Percentiles rank a stretch among this genome's conserved stretches.
These are phyloP conservation scores for Austroboletus niveus DNA, from an alignment of 1,284 basidiomycete genomes.

Conservation along the genomic window DNA sequence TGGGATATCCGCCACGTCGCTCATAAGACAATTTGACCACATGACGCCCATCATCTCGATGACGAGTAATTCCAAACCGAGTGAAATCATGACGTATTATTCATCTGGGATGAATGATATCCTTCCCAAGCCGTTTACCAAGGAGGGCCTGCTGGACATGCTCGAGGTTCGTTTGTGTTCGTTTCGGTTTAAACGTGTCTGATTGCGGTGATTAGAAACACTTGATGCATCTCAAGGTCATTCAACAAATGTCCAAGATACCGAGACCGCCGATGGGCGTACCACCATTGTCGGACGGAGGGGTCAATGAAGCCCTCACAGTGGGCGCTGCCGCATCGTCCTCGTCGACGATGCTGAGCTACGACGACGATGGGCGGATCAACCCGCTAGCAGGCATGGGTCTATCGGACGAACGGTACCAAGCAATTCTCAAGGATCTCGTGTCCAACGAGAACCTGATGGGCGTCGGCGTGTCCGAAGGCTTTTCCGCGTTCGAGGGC, in stretches of 20 bases:
- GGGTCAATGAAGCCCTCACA: constrained; percentile 56
- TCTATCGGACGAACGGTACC: constrained; percentile 74
- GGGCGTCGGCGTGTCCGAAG: constrained; percentile 36
- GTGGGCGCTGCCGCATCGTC: constrained; percentile 25
- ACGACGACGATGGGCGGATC: constrained; percentile 53
- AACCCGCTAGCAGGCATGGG: constrained; percentile 76
- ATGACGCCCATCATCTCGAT: constrained; percentile 97
- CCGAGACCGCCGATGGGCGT: constrained; percentile 66
- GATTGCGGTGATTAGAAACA: constrained; percentile 64
- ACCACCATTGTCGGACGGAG: constrained; percentile 63
- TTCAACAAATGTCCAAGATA: constrained; percentile 77
- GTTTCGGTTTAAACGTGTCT: not conserved
- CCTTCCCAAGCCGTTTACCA: constrained; percentile 95
- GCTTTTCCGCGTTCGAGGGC: constrained; percentile 25
- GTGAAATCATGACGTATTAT: constrained; percentile 91
- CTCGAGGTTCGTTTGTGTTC: constrained; percentile 62
- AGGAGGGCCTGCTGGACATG: constrained; percentile 87
- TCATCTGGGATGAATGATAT: constrained; percentile 94
- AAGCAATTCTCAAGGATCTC: constrained; percentile 62
- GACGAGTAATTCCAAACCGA: constrained; percentile 91
- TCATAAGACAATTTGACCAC: constrained; percentile 93
- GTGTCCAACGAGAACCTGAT: constrained; percentile 57
- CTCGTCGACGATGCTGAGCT: constrained; percentile 23
- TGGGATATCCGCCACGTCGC: constrained; percentile 85
- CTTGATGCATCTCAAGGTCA: constrained; percentile 87